Evolutionary conservation across 2,329 filamentous ascomycete genomes (phyloP), one percentile per base, ranked within the genome.

Genomic region (Teratosphaeria viscida): DNA sequence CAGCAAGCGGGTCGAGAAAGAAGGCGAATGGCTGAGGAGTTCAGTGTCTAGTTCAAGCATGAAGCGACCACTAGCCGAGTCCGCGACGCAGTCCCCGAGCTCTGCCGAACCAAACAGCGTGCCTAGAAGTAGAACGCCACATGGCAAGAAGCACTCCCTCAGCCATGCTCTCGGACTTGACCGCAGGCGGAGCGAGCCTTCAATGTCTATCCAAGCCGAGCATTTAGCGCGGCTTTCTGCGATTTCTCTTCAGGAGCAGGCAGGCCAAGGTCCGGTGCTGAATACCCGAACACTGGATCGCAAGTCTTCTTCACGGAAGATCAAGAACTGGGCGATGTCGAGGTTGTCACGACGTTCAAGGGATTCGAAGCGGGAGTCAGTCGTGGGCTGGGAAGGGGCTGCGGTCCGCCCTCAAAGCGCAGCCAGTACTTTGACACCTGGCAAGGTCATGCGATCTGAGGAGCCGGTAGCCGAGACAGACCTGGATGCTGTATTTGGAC

Each of bases 301-400:
- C 5, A 65, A 64, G 37, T 70, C 67, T 2, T 73, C 71, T 0
- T 65, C 68, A 69, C 91, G 89, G 75, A 88, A 86, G 70, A 86
- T 92, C 62, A 89, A 88, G 68, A 79, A 80, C 7, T 88, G 85
- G 85, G 84, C 83, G 19, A 83, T 82, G 8, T 70, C 70, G 3
- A 71, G 72, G 59, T 76, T 90, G 7, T 82, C 83, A 16, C 78
- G 82, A 4, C 88, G 85, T 64, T 75, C 80, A 0, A 87, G 83
- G 61, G 69, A 78, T 19, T 77, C 78, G 3, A 62, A 55, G 54
- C 53, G 54, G 14, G 7, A 34, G 35, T 54, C 59, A 1, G 14
- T 37, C 12, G 14, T n/a, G 12, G 58, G 59, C 23, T 27, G 57
- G 11, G 54, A 55, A n/a, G 14, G 32, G 12, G 35, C 37, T 23